Percentiles rank a stretch among this genome's conserved stretches.
Conservation (phyloP, 345 rosid genomes). For the Alliaria petiolata region DNA sequence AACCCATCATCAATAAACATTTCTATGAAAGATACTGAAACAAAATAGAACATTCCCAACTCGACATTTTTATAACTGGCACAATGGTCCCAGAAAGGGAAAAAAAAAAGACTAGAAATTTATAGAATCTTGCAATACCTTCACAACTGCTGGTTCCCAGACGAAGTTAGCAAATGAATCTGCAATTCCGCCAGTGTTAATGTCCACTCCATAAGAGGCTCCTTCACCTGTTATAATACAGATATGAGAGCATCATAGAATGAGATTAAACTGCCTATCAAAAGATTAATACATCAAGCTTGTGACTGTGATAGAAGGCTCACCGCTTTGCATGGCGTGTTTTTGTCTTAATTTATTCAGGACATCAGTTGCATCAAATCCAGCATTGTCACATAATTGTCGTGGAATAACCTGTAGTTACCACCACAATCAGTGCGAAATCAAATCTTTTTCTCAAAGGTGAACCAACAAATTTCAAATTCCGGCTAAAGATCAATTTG, state of each 20-base stretch:
- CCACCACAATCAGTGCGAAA: constrained; percentile 9
- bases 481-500: background rate
- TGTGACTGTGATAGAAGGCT: constrained; percentile 8
- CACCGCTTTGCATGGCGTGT: constrained; percentile 89
- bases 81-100: background rate
- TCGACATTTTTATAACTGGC: background rate
- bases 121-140: constrained; percentile 39
- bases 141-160: constrained; percentile 99
- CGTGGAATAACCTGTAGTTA: constrained; percentile 81
- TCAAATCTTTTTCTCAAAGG: background rate
- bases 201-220: constrained; percentile 90
- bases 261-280: background rate
- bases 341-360: constrained; percentile 95
- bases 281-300: background rate
- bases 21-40: background rate
- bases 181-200: constrained; percentile 90
- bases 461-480: background rate
- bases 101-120: background rate
- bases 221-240: constrained; percentile 63
- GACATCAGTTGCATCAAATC: constrained; percentile 98
- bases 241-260: background rate
- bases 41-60: background rate
- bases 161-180: constrained; percentile 97
- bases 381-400: constrained; percentile 98
- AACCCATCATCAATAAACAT: background rate